Conservation (phyloP, 2,329 filamentous ascomycete species). For the Beauveria medogensis region DNA sequence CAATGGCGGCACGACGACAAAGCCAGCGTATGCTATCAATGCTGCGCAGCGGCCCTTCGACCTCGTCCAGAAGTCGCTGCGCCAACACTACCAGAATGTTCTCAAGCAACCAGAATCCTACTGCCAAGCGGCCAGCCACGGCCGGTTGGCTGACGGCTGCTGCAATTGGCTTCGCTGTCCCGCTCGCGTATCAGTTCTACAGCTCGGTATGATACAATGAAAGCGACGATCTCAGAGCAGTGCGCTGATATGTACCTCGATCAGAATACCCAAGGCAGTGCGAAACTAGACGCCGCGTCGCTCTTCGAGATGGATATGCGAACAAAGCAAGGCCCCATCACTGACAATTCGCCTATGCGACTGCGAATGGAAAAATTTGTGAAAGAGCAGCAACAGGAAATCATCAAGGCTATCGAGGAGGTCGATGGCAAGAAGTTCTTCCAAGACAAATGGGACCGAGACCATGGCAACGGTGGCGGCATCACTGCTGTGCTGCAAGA, state of each 20-base stretch:
- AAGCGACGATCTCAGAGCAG: neutral
- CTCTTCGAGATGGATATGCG: slow-evolving; percentile 81
- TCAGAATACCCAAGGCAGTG: slow-evolving; percentile 34
- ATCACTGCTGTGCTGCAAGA: slow-evolving; percentile 93
- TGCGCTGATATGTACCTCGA: neutral
- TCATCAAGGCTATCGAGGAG: slow-evolving; percentile 73
- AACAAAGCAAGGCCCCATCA: slow-evolving; percentile 60
- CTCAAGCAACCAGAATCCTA: slow-evolving; percentile 19
- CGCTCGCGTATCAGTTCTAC: slow-evolving; percentile 48
- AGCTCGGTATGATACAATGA: neutral
- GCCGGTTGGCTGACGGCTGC: slow-evolving; percentile 26
- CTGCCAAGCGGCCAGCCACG: slow-evolving; percentile 15
- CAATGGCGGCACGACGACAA: slow-evolving; percentile 25
- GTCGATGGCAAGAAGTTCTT: slow-evolving; percentile 79
- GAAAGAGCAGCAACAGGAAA: slow-evolving; percentile 82
- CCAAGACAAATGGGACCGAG: slow-evolving; percentile 78
- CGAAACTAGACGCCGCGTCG: slow-evolving; percentile 52
- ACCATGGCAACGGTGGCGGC: slow-evolving; percentile 85
- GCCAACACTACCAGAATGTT: slow-evolving; percentile 18
- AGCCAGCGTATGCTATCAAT: slow-evolving; percentile 23
- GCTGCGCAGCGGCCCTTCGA: slow-evolving; percentile 19
- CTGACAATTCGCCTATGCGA: slow-evolving; percentile 81
- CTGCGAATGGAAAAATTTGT: slow-evolving; percentile 96
- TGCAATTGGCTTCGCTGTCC: slow-evolving; percentile 42
- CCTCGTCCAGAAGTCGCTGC: slow-evolving; percentile 20